Conservation (phyloP, 257 asterid species). For the Avicennia marina region DNA sequence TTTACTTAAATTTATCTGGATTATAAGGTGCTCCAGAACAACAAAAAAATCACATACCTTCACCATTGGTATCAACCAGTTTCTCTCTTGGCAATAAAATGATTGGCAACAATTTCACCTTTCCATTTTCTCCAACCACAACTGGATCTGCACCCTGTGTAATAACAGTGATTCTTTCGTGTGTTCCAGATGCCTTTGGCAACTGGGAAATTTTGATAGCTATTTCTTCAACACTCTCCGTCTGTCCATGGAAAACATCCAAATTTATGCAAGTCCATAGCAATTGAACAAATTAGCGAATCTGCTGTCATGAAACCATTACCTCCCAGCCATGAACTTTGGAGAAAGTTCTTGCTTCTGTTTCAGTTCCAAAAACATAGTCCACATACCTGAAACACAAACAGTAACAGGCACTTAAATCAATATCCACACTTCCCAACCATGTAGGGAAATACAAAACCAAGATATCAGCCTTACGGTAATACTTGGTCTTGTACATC, state of each 20-base stretch:
- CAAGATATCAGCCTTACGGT: constrained; percentile 49
- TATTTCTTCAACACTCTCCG: constrained; percentile 81
- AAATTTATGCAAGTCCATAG: too few relatives aligned
- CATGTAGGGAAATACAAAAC: neutral
- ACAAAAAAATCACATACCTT: constrained; percentile 61
- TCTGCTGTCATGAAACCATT: constrained; percentile 17
- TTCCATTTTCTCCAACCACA: constrained; percentile 89
- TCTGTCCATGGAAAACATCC: constrained; percentile 32
- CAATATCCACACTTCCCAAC: too few relatives aligned
- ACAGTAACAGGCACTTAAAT: too few relatives aligned
- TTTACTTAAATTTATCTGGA: too few relatives aligned
- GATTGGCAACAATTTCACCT: constrained; percentile 66
- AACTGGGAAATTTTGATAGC: constrained; percentile 78
- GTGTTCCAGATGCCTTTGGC: constrained; percentile 85
- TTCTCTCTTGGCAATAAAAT: constrained; percentile 76
- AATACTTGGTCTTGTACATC: constrained; percentile 70
- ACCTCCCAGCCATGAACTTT: constrained; percentile 99
- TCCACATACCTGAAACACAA: constrained; percentile 58
- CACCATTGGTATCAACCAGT: constrained; percentile 90
- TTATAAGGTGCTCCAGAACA: too few relatives aligned
- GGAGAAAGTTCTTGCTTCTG: constrained; percentile 89
- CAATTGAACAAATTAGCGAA: too few relatives aligned
- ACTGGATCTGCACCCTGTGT: constrained; percentile 95
- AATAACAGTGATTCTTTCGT: constrained; percentile 77
- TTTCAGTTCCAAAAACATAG: constrained; percentile 83